These are phyloP conservation scores for Ceratocystis harringtonii DNA, from an alignment of 2,329 filamentous ascomycete species.

Conservation along the genomic window DNA sequence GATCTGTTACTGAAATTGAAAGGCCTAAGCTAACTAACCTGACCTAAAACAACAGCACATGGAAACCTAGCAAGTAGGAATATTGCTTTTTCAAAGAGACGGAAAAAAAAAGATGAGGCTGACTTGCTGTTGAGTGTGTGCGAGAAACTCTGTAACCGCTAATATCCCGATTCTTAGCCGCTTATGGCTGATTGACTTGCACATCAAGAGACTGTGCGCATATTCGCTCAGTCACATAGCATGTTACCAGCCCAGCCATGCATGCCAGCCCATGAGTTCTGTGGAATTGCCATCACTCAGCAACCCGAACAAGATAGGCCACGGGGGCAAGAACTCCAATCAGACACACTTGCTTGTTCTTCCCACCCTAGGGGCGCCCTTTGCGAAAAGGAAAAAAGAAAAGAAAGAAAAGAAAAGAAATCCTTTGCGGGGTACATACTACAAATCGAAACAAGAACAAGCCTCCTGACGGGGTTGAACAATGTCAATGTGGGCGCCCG, in stretches of 20 bases:
- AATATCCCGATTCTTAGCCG: background rate
- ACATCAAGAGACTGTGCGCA: background rate
- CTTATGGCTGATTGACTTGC: background rate
- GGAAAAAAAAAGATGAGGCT: background rate
- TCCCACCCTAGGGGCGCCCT: background rate
- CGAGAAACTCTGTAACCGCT: background rate
- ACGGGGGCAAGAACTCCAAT: background rate
- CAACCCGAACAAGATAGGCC: too few relatives aligned
- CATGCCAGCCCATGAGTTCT: background rate
- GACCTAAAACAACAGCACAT: slow-evolving; percentile 2
- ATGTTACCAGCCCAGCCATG: background rate
- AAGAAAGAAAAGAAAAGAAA: too few relatives aligned
- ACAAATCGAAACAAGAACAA: background rate
- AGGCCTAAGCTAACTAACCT: background rate
- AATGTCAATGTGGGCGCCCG: slow-evolving; percentile 2
- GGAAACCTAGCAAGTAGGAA: background rate
- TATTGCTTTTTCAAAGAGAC: background rate
- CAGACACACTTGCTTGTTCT: background rate
- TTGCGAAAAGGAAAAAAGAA: background rate
- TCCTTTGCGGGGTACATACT: background rate
- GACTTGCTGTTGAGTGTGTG: background rate
- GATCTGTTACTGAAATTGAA: slow-evolving; percentile 1
- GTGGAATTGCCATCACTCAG: background rate
- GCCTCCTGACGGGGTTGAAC: background rate
- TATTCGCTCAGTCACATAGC: slow-evolving; percentile 5